A percentile compares a stretch with the other conserved stretches of the same genome.
Conservation (phyloP, 2,329 filamentous ascomycete species). For the Nigrospora sphaerica region DNA sequence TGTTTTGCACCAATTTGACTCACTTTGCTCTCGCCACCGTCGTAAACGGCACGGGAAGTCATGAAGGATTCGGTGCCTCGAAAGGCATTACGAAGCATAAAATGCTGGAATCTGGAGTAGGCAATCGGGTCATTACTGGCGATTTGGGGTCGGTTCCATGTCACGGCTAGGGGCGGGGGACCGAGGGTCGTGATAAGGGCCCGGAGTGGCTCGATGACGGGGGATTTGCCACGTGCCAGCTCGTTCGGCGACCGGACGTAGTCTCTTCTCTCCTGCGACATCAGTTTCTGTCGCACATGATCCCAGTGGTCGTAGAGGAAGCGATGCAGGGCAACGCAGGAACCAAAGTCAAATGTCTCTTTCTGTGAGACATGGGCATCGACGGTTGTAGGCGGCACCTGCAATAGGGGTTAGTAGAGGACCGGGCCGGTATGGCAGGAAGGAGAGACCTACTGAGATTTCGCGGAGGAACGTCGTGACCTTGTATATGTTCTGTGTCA, state of each 20-base stretch:
- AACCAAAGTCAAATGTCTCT: slow-evolving; percentile 61
- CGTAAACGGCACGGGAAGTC: slow-evolving; percentile 59
- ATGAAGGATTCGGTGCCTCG: slow-evolving; percentile 57
- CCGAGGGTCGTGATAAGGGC: slow-evolving; percentile 60
- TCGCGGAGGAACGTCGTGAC: slow-evolving; percentile 61
- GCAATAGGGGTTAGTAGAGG: slow-evolving; percentile 8
- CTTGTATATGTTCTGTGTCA: slow-evolving; percentile 60
- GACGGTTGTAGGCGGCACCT: slow-evolving; percentile 41
- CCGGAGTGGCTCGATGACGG: slow-evolving; percentile 52
- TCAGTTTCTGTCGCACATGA: slow-evolving; percentile 57
- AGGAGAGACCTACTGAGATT: slow-evolving; percentile 48
- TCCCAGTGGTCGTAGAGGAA: slow-evolving; percentile 70
- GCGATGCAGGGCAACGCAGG: slow-evolving; percentile 61
- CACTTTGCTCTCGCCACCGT: slow-evolving; percentile 63
- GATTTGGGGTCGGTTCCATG: slow-evolving; percentile 63
- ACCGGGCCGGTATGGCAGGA: background rate
- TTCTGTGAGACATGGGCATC: slow-evolving; percentile 29
- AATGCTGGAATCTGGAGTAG: slow-evolving; percentile 65
- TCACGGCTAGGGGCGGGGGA: slow-evolving; percentile 60
- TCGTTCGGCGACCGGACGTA: slow-evolving; percentile 49
- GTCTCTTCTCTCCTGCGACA: slow-evolving; percentile 51
- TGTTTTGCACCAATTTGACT: slow-evolving; percentile 3
- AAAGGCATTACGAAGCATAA: slow-evolving; percentile 65
- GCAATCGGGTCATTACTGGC: slow-evolving; percentile 54
- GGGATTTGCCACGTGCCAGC: slow-evolving; percentile 41